Base-by-base conservation (phyloP, 176 grass and related monocot species). In the Luzula sylvatica region DNA sequence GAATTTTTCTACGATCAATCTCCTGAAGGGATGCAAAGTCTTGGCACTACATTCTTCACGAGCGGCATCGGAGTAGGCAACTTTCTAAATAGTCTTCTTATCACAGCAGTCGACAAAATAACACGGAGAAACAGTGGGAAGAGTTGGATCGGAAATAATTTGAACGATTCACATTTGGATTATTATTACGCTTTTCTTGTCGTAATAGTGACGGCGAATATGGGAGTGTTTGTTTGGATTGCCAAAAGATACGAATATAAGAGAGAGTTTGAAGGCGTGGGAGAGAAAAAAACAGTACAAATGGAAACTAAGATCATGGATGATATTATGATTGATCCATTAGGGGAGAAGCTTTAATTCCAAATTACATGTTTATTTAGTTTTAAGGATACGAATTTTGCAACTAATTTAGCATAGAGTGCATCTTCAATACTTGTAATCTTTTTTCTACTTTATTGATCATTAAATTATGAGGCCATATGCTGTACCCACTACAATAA, bases 121-220 rank as follows among this genome's bases (percentile, higher is more conserved):
- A 87, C 68, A 0, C 51, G 49, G 23, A 4, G 20, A 3, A 30
- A 40, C 9, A 42, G 64, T 1, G 65, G 69, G 0, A 60, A 50
- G 46, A 50, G 62, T 1, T 87, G 83, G 83, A 75, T 87, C 12
- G 54, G 52, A 2, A 65, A 70, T 55, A 71, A 87, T 50, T 68
- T 87, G 3, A 87, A 81, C 11, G 57, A 69, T 2, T 77, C 83
- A 0, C 72, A 53, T 75, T 56, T 87, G 38, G 73, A 87, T 26
- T 81, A 81, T 56, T 87, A 87, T 58, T 87, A 87, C 42, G 77
- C 61, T 1, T 73, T 87, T 58, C 71, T 87, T 38, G 9, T 74
- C 0, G 8, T 67, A 26, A 76, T 87, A 35, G 46, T 18, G 11
- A 8, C n/a, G 4, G 12, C 51, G 45, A 81, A 87, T 27, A 55